Conservation (phyloP, 331 rosid genomes). For the Acacia pycnantha region DNA sequence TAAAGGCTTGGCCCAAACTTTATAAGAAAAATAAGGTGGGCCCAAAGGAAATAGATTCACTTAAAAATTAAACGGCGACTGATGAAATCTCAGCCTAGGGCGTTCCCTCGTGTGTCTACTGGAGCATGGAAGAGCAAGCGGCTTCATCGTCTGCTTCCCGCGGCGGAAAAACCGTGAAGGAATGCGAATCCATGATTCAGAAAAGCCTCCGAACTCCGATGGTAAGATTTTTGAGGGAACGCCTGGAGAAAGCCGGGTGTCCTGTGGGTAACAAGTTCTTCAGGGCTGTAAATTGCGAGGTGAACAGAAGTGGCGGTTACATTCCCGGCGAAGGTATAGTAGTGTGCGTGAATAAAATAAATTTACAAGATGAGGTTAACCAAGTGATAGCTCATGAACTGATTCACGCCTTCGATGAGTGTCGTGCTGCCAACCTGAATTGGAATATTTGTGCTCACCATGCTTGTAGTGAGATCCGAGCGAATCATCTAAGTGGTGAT, state of each 20-base stretch:
- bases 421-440: constrained; percentile 79
- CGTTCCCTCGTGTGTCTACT: not conserved
- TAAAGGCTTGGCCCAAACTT: not conserved
- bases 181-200: constrained; percentile 72
- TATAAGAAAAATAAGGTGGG: not conserved
- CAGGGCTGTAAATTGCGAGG: constrained; percentile 53
- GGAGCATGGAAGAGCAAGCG: constrained; percentile 42
- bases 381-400: constrained; percentile 78
- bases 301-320: constrained; percentile 53
- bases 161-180: constrained; percentile 41
- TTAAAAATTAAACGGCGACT: not conserved
- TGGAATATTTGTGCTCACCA: constrained; percentile 92
- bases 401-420: constrained; percentile 84
- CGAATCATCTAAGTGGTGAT: constrained; percentile 90
- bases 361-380: constrained; percentile 71
- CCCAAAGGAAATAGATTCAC: not conserved
- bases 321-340: constrained; percentile 65
- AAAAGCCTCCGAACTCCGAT: constrained; percentile 63
- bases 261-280: constrained; percentile 51
- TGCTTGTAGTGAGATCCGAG: constrained; percentile 95
- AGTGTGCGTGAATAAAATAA: constrained; percentile 66
- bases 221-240: constrained; percentile 67
- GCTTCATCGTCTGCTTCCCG: constrained; percentile 35
- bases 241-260: constrained; percentile 75
- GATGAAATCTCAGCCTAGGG: not conserved